These are phyloP conservation scores for Leccinum variicolor DNA, from an alignment of 768 basidiomycete species.

Conservation along the genomic window DNA sequence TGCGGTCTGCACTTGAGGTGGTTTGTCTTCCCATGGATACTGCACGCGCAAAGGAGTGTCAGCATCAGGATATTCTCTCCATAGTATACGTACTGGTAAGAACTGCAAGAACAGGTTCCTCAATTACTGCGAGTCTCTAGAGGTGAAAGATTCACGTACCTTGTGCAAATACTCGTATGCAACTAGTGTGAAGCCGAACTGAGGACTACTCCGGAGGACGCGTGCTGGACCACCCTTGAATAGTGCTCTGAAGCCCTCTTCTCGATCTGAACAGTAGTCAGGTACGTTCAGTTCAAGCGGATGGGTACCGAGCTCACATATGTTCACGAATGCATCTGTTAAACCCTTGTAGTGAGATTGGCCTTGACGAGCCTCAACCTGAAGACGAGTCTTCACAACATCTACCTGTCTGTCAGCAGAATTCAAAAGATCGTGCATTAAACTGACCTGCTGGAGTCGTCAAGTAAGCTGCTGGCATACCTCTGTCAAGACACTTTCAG, in stretches of 20 bases:
- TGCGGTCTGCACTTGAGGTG: slow-evolving; percentile 63
- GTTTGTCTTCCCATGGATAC: slow-evolving; percentile 81
- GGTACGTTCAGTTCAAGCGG: slow-evolving; percentile 8
- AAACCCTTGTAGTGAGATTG: slow-evolving; percentile 91
- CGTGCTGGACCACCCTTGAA: slow-evolving; percentile 93
- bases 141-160: slow-evolving; percentile 34
- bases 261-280: slow-evolving; percentile 51
- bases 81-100: slow-evolving; percentile 27
- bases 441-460: slow-evolving; percentile 82
- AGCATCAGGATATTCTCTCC: slow-evolving; percentile 2
- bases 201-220: slow-evolving; percentile 81
- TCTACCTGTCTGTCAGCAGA: slow-evolving; percentile 45
- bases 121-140: neutral
- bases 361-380: slow-evolving; percentile 89
- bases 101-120: slow-evolving; percentile 20
- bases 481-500: slow-evolving; percentile 49
- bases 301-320: slow-evolving; percentile 55
- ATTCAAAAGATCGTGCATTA: slow-evolving; percentile 5
- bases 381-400: slow-evolving; percentile 95
- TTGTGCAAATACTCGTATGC: slow-evolving; percentile 73
- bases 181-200: slow-evolving; percentile 92
- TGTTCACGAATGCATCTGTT: slow-evolving; percentile 84
- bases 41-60: slow-evolving; percentile 28
- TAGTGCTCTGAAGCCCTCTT: slow-evolving; percentile 86
- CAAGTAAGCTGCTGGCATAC: slow-evolving; percentile 96